phyloP scores from a whole-genome alignment of 495 filamentous ascomycete genomes.

The Daldinia decipiens region DNA sequence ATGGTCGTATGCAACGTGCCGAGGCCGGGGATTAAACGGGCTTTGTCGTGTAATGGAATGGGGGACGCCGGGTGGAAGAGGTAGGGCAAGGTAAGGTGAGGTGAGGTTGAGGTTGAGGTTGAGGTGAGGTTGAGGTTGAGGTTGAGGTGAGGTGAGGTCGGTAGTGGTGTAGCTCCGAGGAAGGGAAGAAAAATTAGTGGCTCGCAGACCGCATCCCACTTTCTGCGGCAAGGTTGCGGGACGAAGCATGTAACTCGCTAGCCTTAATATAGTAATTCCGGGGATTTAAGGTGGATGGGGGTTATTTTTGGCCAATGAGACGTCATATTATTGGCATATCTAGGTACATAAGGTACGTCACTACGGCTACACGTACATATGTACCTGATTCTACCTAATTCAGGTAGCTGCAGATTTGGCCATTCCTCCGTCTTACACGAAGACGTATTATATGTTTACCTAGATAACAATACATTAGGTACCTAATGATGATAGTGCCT shows the following conservation, averaged over 20 bases:
- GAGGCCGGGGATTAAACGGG: neutral
- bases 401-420: neutral
- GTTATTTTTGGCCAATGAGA: conserved; percentile 26
- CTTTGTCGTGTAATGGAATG: conserved; percentile 8
- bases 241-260: conserved; percentile 28
- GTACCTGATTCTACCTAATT: conserved; percentile 11
- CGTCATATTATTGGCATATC: neutral
- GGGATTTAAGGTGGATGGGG: conserved; percentile 23
- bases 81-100: conserved; percentile 1
- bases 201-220: conserved; percentile 38
- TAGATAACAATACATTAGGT: no score
- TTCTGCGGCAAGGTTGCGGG: conserved; percentile 38
- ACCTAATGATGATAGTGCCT: no score
- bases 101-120: conserved; percentile 18
- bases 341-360: conserved; percentile 21
- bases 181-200: conserved; percentile 39
- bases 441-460: no score
- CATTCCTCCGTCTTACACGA: neutral
- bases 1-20: conserved; percentile 1
- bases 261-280: conserved; percentile 36
- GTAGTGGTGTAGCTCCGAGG: conserved; percentile 15
- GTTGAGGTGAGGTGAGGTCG: conserved; percentile 36
- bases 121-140: neutral
- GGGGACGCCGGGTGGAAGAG: neutral
- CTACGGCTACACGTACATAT: conserved; percentile 6